phyloP scores from a whole-genome alignment of 2,329 filamentous ascomycete genomes.

The Alternaria longipes region DNA sequence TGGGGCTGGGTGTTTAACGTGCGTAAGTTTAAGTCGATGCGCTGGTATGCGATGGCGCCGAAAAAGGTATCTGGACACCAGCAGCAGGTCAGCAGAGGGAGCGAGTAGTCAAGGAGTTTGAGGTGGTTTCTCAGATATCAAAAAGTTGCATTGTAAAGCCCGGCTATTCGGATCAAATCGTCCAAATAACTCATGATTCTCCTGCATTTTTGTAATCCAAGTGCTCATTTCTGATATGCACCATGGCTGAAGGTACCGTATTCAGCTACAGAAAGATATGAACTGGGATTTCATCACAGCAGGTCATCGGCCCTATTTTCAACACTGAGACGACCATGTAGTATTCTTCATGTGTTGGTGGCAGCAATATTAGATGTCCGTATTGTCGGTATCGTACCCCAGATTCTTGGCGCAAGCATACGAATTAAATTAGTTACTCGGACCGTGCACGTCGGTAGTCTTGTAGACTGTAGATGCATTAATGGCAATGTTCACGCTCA shows the following conservation, averaged over 20 bases:
- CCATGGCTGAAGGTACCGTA: no score
- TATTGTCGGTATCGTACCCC: background rate
- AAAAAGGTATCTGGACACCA: background rate
- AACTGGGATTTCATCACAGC: no score
- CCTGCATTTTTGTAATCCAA: no score
- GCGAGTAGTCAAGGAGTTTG: background rate
- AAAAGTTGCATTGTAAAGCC: no score
- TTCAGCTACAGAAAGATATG: no score
- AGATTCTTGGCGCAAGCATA: background rate
- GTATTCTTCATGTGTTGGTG: background rate
- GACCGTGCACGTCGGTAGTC: constrained; percentile 23
- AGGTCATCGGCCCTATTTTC: no score
- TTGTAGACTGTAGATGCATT: constrained; percentile 9
- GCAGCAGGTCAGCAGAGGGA: background rate
- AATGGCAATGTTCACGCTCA: constrained; percentile 7
- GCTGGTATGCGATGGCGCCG: constrained; percentile 6
- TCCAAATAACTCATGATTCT: no score
- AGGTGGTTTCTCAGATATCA: no score
- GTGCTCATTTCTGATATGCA: no score
- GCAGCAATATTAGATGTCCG: background rate
- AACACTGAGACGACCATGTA: background rate
- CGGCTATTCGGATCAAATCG: no score
- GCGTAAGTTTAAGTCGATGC: background rate
- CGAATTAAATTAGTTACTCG: constrained; percentile 16
- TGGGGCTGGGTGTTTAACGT: background rate